phyloP scores from a whole-genome alignment of 352 stramenopile genomes.

The Pythium utonaiense region DNA sequence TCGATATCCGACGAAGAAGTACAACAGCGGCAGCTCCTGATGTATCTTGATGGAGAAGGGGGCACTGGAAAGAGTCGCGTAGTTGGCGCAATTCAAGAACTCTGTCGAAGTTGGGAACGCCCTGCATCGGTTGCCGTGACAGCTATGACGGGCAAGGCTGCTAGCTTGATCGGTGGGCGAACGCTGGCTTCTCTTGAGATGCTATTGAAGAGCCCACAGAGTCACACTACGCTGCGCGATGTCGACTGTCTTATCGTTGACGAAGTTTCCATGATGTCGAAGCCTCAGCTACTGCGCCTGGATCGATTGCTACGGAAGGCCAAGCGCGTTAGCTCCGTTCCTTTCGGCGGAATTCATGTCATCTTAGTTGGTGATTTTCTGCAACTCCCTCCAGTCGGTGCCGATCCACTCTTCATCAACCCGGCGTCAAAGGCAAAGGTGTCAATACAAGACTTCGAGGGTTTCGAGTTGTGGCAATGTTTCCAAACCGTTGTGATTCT shows the following conservation, averaged over 20 bases:
- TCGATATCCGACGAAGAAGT: neutral
- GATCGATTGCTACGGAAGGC: neutral
- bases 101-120: neutral
- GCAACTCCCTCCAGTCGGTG: neutral
- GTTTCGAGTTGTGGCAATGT: slow-evolving; percentile 2
- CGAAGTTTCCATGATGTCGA: slow-evolving; percentile 15
- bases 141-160: slow-evolving; percentile 16
- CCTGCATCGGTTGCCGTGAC: neutral
- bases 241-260: slow-evolving; percentile 11
- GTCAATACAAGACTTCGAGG: neutral
- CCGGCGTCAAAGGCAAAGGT: neutral
- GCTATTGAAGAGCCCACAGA: neutral
- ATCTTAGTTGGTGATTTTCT: neutral
- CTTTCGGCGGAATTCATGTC: neutral
- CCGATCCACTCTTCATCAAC: neutral
- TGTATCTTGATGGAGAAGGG: slow-evolving; percentile 9
- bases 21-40: neutral
- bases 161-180: slow-evolving; percentile 11
- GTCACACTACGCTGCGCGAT: neutral
- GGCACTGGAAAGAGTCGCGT: slow-evolving; percentile 13
- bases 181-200: slow-evolving; percentile 1
- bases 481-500: slow-evolving; percentile 17
- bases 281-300: neutral
- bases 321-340: neutral
- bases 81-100: slow-evolving; percentile 4